A percentile compares a stretch with the other conserved stretches of the same genome.
These are phyloP conservation scores for Neopestalotiopsis sp. DNA, from an alignment of 2,329 filamentous ascomycete genomes.

Conservation along the genomic window DNA sequence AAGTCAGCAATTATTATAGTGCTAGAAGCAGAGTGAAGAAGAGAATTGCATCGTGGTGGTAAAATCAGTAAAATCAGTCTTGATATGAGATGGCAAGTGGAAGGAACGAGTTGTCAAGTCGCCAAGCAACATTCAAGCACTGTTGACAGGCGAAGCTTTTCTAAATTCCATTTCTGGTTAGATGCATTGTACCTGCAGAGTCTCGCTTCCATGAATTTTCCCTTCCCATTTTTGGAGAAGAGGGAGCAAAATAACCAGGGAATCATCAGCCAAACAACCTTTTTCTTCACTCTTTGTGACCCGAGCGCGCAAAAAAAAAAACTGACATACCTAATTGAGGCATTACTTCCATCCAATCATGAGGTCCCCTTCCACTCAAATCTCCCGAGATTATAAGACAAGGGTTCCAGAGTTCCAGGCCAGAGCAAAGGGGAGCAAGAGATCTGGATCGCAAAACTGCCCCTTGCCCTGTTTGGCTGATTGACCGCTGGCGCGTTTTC, in stretches of 20 bases:
- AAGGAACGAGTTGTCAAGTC: not conserved
- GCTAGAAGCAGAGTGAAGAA: too few species aligned
- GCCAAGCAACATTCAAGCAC: not conserved
- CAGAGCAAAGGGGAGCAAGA: constrained; percentile 16
- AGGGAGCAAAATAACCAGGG: not conserved
- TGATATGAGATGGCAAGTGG: not conserved
- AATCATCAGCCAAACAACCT: not conserved
- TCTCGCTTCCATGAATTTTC: not conserved
- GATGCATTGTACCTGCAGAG: not conserved
- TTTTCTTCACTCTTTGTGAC: not conserved
- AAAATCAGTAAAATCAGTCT: not conserved
- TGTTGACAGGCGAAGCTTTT: not conserved
- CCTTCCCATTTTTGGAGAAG: not conserved
- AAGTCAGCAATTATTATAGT: not conserved
- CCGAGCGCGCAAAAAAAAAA: constrained; percentile 16
- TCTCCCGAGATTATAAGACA: constrained; percentile 33
- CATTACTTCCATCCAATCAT: constrained; percentile 22
- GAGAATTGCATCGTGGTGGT: not conserved
- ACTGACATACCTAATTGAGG: constrained; percentile 20
- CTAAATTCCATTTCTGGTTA: not conserved
- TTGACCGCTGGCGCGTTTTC: not conserved
- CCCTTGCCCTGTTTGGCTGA: not conserved
- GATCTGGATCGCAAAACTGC: constrained; percentile 24
- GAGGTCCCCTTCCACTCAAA: not conserved
- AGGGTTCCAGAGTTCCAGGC: constrained; percentile 25